Evolutionary conservation across 805 yeast species (phyloP).

Genomic region (Kodamaea leandrae): DNA sequence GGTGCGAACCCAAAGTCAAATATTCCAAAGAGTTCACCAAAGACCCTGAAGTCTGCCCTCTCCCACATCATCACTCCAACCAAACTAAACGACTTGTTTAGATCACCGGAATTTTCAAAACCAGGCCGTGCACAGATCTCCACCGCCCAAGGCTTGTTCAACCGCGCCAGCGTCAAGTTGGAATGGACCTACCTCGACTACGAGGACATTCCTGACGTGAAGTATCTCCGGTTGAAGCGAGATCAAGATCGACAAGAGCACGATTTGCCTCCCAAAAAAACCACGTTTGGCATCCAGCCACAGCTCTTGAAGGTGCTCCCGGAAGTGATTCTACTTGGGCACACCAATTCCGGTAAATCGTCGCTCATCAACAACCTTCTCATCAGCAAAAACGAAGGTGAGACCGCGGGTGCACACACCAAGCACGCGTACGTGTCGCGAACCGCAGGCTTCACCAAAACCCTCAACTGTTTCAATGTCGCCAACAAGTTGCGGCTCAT

Average conservation of each 20-base stretch:
- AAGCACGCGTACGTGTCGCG: conserved; percentile 54
- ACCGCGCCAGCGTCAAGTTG: conserved; percentile 41
- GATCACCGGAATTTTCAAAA: conserved; percentile 14
- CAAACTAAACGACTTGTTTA: conserved; percentile 20
- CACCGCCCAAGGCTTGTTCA: conserved; percentile 38
- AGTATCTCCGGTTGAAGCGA: conserved; percentile 22
- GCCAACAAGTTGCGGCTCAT: conserved; percentile 63
- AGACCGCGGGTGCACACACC: conserved; percentile 21
- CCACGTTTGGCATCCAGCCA: conserved; percentile 36
- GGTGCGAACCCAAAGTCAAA: too few relatives aligned
- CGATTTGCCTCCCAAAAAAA: conserved; percentile 18
- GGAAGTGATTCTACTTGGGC: conserved; percentile 73
- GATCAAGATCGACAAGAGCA: conserved; percentile 19
- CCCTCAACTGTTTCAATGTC: conserved; percentile 70
- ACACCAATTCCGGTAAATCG: conserved; percentile 86
- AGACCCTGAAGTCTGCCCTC: too few relatives aligned
- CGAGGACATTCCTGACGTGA: conserved; percentile 57
- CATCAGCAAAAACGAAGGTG: conserved; percentile 32
- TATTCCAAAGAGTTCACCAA: too few relatives aligned
- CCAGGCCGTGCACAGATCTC: conserved; percentile 17
- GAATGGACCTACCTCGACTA: conserved; percentile 63
- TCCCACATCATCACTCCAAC: conserved; percentile 23
- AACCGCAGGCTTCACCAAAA: conserved; percentile 56
- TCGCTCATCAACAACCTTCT: conserved; percentile 65
- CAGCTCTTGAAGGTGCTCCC: conserved; percentile 44